These are phyloP conservation scores for Ziziphus jujuba DNA, from an alignment of 306 rosid species.

Conservation along the genomic window DNA sequence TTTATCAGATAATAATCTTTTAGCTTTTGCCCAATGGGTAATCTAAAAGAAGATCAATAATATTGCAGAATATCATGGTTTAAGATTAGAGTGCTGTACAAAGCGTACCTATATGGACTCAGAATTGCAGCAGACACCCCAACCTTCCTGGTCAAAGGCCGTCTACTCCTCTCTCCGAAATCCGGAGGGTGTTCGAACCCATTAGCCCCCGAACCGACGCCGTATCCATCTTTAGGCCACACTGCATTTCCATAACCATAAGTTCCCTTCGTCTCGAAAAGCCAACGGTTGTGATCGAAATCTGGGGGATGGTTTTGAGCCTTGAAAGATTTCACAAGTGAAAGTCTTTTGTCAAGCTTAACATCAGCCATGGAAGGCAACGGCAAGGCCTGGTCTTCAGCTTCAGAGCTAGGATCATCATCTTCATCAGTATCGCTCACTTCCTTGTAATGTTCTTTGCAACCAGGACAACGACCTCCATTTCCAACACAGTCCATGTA, in stretches of 20 bases:
- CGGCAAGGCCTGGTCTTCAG: slow-evolving; percentile 67
- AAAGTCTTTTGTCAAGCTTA: slow-evolving; percentile 74
- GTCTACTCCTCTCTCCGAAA: slow-evolving; percentile 52
- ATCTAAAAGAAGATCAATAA: not conserved
- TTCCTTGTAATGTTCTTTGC: slow-evolving; percentile 57
- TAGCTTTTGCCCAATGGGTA: not conserved
- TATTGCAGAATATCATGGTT: too few relatives aligned
- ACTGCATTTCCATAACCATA: slow-evolving; percentile 87
- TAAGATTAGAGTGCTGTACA: not conserved
- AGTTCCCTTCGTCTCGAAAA: slow-evolving; percentile 83
- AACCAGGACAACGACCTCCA: slow-evolving; percentile 76
- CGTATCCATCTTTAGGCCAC: slow-evolving; percentile 85
- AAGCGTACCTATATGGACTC: slow-evolving; percentile 71
- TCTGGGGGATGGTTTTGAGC: slow-evolving; percentile 69
- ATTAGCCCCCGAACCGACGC: slow-evolving; percentile 48
- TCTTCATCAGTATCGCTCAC: slow-evolving; percentile 43
- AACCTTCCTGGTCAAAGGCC: slow-evolving; percentile 77
- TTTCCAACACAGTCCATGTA: slow-evolving; percentile 56
- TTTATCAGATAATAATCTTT: not conserved
- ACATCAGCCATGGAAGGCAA: slow-evolving; percentile 73
- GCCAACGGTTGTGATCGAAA: slow-evolving; percentile 79
- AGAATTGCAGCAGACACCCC: slow-evolving; percentile 71
- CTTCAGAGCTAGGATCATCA: slow-evolving; percentile 48
- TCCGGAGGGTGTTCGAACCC: slow-evolving; percentile 73
- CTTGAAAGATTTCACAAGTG: slow-evolving; percentile 71